Evolutionary conservation across 208 protist species (phyloP), one percentile per base, ranked within the genome.

Genomic region (Leishmania martiniquensis): DNA sequence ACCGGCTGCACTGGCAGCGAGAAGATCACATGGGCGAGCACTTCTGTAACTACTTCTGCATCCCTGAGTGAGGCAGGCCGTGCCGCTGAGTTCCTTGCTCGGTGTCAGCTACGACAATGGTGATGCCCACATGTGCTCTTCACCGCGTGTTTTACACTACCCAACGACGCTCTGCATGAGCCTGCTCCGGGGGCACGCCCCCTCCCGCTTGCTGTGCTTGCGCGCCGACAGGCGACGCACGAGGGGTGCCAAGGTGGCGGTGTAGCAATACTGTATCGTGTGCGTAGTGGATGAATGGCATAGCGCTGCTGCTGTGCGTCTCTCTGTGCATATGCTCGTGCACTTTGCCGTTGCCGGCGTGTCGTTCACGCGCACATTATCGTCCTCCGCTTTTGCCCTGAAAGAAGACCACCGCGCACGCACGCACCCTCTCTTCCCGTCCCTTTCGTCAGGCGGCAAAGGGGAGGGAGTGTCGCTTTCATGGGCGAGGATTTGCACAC

Each of bases 11-110:
- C 39, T 97, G 94, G 93, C 85, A 93, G 32, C 86, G 81, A 25
- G 87, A 90, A 81, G 89, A 97, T 75, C 82, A 91, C 82, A 89
- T 96, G 76, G 94, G 94, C 13, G 74, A 89, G 29, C 75, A 90
- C 73, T 97, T 97, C 80, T 97, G 94, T 73, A 60, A 89, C 45
- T 91, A 91, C 82, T 96, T 87, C 72, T 67, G 79, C 67, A 86
- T 91, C 59, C 2, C 9, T 29, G 44, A 55, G 3, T 74, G 44
- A 52, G 32, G 17, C 22, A 39, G 9, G 57, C 39, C 44, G 51
- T 45, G 60, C 15, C 15, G 60, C 29, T 57, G 22, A 57, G 22
- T 0, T 17, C 13, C 57, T 63, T 29, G 57, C 25, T 39, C n/a
- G 57, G 57, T 47, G 42, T 20, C 25, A 32, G 12, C 62, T 52